These are phyloP conservation scores for Jamesozyma gamospora DNA, from an alignment of 805 yeast genomes.

Conservation along the genomic window DNA sequence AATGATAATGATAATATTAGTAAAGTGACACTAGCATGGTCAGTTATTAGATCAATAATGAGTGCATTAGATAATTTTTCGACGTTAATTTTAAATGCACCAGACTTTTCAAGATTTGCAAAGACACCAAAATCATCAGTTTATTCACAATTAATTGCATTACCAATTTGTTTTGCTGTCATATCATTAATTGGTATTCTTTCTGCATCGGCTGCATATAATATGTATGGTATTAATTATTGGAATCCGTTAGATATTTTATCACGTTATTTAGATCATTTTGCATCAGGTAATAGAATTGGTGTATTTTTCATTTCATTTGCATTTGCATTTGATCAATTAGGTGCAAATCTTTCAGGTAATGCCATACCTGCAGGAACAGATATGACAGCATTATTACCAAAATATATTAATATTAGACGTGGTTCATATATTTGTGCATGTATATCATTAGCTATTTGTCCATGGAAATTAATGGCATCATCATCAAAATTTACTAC, in stretches of 20 bases:
- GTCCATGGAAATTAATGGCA: slow-evolving; percentile 76
- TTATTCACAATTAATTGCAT: slow-evolving; percentile 52
- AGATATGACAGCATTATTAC: slow-evolving; percentile 57
- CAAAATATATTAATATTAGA: slow-evolving; percentile 58
- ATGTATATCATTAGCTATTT: slow-evolving; percentile 52
- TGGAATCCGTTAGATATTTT: slow-evolving; percentile 84
- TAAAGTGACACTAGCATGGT: slow-evolving; percentile 69
- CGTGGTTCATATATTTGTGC: slow-evolving; percentile 79
- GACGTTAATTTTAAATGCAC: slow-evolving; percentile 78
- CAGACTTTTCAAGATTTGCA: slow-evolving; percentile 83
- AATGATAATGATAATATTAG: slow-evolving; percentile 10
- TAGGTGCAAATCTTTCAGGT: slow-evolving; percentile 69
- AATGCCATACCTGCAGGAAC: slow-evolving; percentile 66
- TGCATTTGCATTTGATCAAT: slow-evolving; percentile 65
- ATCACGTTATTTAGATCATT: slow-evolving; percentile 46
- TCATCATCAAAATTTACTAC: slow-evolving; percentile 68
- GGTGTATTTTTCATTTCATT: slow-evolving; percentile 70
- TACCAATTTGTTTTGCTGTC: slow-evolving; percentile 69
- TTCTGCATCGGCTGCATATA: slow-evolving; percentile 68
- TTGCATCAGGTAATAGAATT: slow-evolving; percentile 51
- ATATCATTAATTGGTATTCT: slow-evolving; percentile 80
- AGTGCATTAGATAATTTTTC: slow-evolving; percentile 79
- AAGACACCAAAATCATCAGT: slow-evolving; percentile 41
- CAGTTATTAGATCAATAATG: slow-evolving; percentile 69
- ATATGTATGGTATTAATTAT: slow-evolving; percentile 54